Conservation (phyloP, 805 yeast genomes). For the Metschnikowia continentalis region DNA sequence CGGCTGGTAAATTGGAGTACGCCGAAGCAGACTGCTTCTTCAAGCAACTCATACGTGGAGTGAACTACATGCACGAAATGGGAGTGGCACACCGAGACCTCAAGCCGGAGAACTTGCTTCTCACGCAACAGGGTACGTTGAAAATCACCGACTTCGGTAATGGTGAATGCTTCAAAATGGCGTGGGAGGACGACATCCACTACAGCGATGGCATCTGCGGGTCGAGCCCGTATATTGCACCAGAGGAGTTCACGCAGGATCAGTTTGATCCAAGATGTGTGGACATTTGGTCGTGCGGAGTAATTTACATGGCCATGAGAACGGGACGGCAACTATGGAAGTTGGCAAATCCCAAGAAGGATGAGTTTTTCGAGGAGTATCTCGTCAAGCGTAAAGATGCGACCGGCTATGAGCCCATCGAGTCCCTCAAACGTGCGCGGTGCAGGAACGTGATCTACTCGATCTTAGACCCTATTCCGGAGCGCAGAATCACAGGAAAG, state of each 20-base stretch:
- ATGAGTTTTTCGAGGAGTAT: constrained; percentile 75
- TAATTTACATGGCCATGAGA: constrained; percentile 89
- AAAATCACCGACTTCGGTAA: constrained; percentile 90
- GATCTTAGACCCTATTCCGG: constrained; percentile 86
- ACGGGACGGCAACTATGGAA: constrained; percentile 94
- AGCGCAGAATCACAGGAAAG: constrained; percentile 79
- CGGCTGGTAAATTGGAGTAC: constrained; percentile 73
- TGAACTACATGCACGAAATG: constrained; percentile 82
- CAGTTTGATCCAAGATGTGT: constrained; percentile 79
- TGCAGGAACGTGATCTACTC: constrained; percentile 93
- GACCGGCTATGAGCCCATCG: constrained; percentile 90
- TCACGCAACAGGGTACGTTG: constrained; percentile 66
- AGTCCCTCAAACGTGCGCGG: constrained; percentile 73
- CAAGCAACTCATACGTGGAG: constrained; percentile 80
- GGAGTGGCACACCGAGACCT: constrained; percentile 89
- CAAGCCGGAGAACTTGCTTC: constrained; percentile 79
- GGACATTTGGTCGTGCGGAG: constrained; percentile 93
- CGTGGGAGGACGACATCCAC: constrained; percentile 74
- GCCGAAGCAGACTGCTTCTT: constrained; percentile 88
- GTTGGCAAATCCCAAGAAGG: constrained; percentile 66
- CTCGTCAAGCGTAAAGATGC: constrained; percentile 74
- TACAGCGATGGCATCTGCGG: constrained; percentile 77
- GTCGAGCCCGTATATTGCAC: constrained; percentile 86
- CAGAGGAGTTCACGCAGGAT: constrained; percentile 66
- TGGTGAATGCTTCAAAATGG: constrained; percentile 77